Conservation (phyloP, 2,329 filamentous ascomycete genomes). For the Corniculantispora saksenae region DNA sequence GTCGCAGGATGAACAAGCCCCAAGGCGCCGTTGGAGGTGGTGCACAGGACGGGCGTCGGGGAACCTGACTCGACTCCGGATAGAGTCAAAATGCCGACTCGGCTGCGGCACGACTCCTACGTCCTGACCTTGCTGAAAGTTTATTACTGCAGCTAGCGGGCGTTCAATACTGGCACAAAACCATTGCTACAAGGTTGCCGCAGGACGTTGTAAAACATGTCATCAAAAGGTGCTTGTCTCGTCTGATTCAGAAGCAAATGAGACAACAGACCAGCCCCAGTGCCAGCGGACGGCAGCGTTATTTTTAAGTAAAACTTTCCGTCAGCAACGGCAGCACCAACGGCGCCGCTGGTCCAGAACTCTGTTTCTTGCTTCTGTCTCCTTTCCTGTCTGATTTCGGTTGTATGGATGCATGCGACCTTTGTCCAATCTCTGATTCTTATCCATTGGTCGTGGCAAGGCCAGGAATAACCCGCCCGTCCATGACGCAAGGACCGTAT, state of each 20-base stretch:
- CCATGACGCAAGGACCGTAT: background rate
- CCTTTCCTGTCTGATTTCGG: too few species aligned
- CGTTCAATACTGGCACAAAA: background rate
- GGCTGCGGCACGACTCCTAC: background rate
- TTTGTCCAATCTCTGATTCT: background rate
- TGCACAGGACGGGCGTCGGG: background rate
- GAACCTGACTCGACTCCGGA: slow-evolving; percentile 5
- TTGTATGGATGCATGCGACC: background rate
- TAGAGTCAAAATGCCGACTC: background rate
- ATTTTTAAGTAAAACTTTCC: background rate
- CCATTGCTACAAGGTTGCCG: too few species aligned
- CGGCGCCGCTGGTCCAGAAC: too few species aligned
- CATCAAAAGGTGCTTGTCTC: background rate
- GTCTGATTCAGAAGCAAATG: background rate
- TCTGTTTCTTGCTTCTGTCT: too few species aligned
- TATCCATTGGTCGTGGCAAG: background rate
- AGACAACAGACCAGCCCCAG: background rate
- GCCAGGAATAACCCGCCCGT: background rate
- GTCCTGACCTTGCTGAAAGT: background rate
- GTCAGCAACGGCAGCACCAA: too few species aligned
- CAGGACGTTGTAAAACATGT: too few species aligned
- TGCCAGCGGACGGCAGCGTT: background rate
- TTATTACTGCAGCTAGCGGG: too few species aligned
- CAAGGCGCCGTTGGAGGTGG: background rate
- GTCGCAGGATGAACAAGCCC: too few species aligned